Evolutionary conservation across 306 rosid genomes (phyloP).

Genomic region (Chamaecrista fasciculata): DNA sequence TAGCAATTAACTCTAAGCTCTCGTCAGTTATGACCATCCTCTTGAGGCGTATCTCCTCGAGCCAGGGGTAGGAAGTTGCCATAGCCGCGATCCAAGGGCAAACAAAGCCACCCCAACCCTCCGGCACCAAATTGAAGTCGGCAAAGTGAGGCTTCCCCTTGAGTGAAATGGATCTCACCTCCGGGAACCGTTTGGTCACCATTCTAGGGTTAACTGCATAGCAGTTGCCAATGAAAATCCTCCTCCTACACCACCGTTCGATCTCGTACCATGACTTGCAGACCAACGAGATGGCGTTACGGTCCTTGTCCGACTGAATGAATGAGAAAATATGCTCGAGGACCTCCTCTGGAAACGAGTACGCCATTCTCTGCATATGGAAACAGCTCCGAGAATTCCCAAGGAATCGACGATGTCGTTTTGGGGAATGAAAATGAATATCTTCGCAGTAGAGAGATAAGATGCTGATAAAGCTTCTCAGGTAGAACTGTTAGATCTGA

Average conservation of each 20-base stretch:
- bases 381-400: background rate
- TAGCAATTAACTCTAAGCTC: conserved; percentile 69
- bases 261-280: conserved; percentile 96
- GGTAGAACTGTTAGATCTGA: conserved; percentile 63
- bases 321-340: conserved; percentile 90
- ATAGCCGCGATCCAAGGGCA: conserved; percentile 80
- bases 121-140: conserved; percentile 90
- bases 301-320: conserved; percentile 58
- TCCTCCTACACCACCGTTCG: conserved; percentile 81
- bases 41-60: conserved; percentile 91
- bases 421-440: background rate
- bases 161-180: conserved; percentile 71
- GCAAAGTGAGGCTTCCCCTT: conserved; percentile 99
- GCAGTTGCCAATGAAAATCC: conserved; percentile 80
- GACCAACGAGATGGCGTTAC: conserved; percentile 82
- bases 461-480: background rate
- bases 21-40: conserved; percentile 88
- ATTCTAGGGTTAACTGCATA: conserved; percentile 71
- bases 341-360: background rate
- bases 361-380: conserved; percentile 42
- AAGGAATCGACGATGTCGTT: conserved; percentile 24
- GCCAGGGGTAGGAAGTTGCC: conserved; percentile 63
- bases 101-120: conserved; percentile 88
- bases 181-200: conserved; percentile 74
- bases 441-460: background rate